These are phyloP conservation scores for Ogataea nitratoaversa DNA, from an alignment of 805 yeast genomes.

Conservation along the genomic window DNA sequence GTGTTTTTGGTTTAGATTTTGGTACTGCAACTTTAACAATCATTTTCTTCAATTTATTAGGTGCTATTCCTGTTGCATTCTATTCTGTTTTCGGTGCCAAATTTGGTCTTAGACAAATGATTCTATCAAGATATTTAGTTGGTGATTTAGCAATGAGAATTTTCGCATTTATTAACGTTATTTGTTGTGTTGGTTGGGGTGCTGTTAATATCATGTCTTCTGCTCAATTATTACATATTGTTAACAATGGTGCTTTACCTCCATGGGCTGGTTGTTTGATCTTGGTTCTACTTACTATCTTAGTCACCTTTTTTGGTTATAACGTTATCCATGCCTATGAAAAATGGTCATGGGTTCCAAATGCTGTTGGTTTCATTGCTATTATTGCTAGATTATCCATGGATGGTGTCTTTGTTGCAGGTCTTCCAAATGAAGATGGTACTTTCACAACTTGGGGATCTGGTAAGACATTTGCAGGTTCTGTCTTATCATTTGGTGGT, in stretches of 20 bases:
- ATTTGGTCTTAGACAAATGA: constrained; percentile 86
- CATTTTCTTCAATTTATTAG: constrained; percentile 69
- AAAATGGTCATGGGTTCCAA: constrained; percentile 87
- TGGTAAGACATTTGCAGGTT: constrained; percentile 71
- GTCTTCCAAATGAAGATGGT: constrained; percentile 31
- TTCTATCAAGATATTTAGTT: constrained; percentile 68
- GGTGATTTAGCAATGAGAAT: constrained; percentile 76
- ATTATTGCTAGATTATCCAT: constrained; percentile 73
- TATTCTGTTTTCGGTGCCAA: constrained; percentile 80
- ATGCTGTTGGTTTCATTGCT: constrained; percentile 64
- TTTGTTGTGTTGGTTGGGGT: constrained; percentile 95
- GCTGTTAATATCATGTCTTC: constrained; percentile 88
- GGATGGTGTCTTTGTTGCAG: constrained; percentile 59
- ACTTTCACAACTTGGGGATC: constrained; percentile 32
- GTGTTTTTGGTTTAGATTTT: constrained; percentile 64
- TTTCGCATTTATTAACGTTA: constrained; percentile 68
- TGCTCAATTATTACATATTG: constrained; percentile 76
- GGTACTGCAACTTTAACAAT: constrained; percentile 66
- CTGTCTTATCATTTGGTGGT: constrained; percentile 77
- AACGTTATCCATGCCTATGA: constrained; percentile 76
- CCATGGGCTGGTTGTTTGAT: constrained; percentile 90
- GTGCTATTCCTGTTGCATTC: constrained; percentile 76
- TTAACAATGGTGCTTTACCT: constrained; percentile 64
- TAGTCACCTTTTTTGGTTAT: constrained; percentile 83
- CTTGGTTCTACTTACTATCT: constrained; percentile 59